Base-by-base conservation (phyloP, 208 protist species). In the Trypanosoma platydactyli region DNA sequence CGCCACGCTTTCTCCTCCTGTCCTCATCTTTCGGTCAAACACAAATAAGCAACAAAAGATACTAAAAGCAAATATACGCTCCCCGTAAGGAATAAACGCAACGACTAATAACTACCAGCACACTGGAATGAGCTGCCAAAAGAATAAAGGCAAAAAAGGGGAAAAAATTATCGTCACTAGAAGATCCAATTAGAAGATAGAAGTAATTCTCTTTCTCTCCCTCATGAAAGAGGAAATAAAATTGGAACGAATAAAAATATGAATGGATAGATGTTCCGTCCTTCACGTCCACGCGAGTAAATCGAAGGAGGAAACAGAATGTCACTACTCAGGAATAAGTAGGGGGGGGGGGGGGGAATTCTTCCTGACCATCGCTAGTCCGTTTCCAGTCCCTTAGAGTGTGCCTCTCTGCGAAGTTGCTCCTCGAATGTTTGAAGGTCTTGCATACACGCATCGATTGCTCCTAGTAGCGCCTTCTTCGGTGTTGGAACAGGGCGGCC, bases 401-500 rank as follows among this genome's bases (percentile, higher is more conserved):
- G 83, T 29, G 81, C 89, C 59, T 92, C 86, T 24, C 71, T 58
- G 0, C 76, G 77, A 22, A 95, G 73, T 60, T 82, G 77, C 58
- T 86, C 71, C 63, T 92, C 86, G 58, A 95, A 95, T 16, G 54
- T 70, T 67, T 95, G 77, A 46, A 95, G 54, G 58, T 95, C 90
- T 16, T 51, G 56, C 45, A 95, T 70, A 69, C 90, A 95, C 12
- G 74, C 81, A 48, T 91, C 84, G 51, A 95, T 84, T 2, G 87
- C 90, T 33, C 76, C 75, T 64, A 86, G 73, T 35, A 95, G 65
- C 9, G 86, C 90, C 42, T 88, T 80, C 65, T 92, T 92, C 12
- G 90, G 90, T 15, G 90, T 79, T 7, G 90, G 90, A 41, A 95
- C 73, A 1, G 61, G 35, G 6, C 61, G 6, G 27, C 71, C 77